Evolutionary conservation across 306 rosid genomes (phyloP).

Genomic region (Quercus berberidifolia): DNA sequence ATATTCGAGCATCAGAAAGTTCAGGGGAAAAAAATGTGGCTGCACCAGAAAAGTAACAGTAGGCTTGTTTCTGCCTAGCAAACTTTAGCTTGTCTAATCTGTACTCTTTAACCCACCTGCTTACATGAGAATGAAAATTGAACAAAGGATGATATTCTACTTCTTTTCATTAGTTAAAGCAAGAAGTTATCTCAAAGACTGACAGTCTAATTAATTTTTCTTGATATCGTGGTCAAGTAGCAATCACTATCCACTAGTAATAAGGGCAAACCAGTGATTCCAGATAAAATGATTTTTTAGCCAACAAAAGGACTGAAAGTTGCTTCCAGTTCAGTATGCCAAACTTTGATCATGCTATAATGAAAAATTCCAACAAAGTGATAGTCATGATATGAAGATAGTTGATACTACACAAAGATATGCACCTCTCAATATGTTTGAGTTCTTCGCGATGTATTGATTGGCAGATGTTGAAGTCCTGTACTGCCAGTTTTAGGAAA

Average conservation of each 20-base stretch:
- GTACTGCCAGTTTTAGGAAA: conserved; percentile 64
- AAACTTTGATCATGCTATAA: not conserved
- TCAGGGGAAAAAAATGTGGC: conserved; percentile 61
- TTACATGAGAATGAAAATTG: not conserved
- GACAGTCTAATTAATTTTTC: not conserved
- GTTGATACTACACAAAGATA: not conserved
- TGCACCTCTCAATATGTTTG: conserved; percentile 53
- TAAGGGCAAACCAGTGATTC: conserved; percentile 1
- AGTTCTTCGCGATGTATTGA: conserved; percentile 56
- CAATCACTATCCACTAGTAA: not conserved
- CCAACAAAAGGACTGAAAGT: not conserved
- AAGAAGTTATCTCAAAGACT: not conserved
- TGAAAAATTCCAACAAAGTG: conserved; percentile 1
- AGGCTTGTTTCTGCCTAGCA: conserved; percentile 75
- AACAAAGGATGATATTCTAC: not conserved
- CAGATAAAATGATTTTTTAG: not conserved
- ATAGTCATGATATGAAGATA: not conserved
- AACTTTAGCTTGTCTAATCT: conserved; percentile 69
- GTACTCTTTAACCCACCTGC: conserved; percentile 69
- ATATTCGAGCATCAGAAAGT: conserved; percentile 70
- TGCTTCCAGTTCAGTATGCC: not conserved
- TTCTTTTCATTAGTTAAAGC: not conserved
- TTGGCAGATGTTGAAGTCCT: conserved; percentile 78
- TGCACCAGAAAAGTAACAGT: conserved; percentile 70
- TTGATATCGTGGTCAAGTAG: not conserved